A percentile compares a stretch with the other conserved stretches of the same genome.
Conservation (phyloP, 1,284 basidiomycete genomes). For the Ganoderma meredithae region DNA sequence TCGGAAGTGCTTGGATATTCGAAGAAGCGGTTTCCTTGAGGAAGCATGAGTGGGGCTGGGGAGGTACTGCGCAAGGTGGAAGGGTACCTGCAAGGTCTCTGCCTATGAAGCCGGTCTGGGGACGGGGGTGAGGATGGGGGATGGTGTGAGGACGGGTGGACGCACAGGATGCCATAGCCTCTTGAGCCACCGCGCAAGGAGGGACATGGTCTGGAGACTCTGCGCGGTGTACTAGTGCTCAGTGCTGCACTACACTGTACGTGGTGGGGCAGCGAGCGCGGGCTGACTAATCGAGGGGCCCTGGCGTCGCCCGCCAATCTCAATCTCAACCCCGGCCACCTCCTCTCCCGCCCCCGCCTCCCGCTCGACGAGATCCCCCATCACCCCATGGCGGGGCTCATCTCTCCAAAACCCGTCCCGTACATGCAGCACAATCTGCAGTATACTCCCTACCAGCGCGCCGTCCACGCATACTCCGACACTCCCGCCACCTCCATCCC, state of each 20-base stretch:
- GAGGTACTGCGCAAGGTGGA: not conserved
- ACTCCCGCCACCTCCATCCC: slow-evolving; percentile 46
- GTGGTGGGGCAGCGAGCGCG: not conserved
- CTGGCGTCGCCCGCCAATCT: slow-evolving; percentile 8
- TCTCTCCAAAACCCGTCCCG: slow-evolving; percentile 69
- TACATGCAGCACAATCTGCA: slow-evolving; percentile 62
- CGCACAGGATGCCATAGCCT: slow-evolving; percentile 37
- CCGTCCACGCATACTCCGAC: slow-evolving; percentile 37
- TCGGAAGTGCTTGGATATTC: slow-evolving; percentile 39
- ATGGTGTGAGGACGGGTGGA: not conserved
- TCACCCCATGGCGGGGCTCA: slow-evolving; percentile 60
- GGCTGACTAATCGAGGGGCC: slow-evolving; percentile 16
- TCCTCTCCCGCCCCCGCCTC: slow-evolving; percentile 7
- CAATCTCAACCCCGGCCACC: slow-evolving; percentile 14
- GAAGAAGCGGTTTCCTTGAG: slow-evolving; percentile 40
- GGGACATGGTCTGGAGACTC: slow-evolving; percentile 29
- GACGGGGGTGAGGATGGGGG: slow-evolving; percentile 2
- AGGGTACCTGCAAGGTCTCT: slow-evolving; percentile 40
- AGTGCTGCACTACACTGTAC: too few species aligned
- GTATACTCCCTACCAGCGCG: slow-evolving; percentile 57
- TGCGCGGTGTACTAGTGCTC: too few species aligned
- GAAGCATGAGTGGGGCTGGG: not conserved
- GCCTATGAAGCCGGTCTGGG: slow-evolving; percentile 37
- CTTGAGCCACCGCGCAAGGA: slow-evolving; percentile 34
- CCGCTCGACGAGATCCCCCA: slow-evolving; percentile 21